Base-by-base conservation (phyloP, 805 yeast genomes). In the Kuraishia floccosa region DNA sequence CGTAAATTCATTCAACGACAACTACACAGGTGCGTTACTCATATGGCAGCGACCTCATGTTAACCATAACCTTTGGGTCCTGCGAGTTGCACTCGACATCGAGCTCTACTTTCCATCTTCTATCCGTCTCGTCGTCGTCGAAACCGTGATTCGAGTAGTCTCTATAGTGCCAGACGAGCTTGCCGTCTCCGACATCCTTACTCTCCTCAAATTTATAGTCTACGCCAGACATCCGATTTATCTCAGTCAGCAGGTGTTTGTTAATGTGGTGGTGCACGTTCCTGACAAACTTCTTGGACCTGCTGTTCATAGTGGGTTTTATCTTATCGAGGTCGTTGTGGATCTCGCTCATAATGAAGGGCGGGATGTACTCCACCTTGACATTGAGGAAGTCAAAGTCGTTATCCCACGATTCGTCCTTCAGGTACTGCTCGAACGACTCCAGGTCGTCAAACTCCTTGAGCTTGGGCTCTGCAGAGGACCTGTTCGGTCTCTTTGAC, bases 401-500 rank as follows among this genome's bases (percentile, higher is more conserved):
- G 38, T 78, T 75, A 50, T 79, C 87, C 68, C 82, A 77, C 27
- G 78, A 84, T 43, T 76, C 85, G 45, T 75, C 81, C 40, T 73
- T 65, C 35, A 77, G 54, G 49, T 58, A 77, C 17, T 65, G 62
- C 43, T 74, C 81, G 47, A 78, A 78, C 13, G 72, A 58, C 14
- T 55, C 51, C 35, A 78, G 53, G 38, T 73, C 80, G 28, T 78
- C 85, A 54, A 78, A 78, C 20, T 36, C 39, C 27, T 43, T 26
- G 10, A 44, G 39, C 7, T 50, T 50, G 20, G 28, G 28, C 13
- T 9, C 12, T 4, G 16, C 31, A 5, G 22, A 11, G n/a, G n/a
- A 12, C 4, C 17, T 15, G 6, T 27, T 14, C 9, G 31, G 31
- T 12, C 13, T 11, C 7, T 18, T 9, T 5, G 27, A 15, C 21